phyloP scores from a whole-genome alignment of 2,329 filamentous ascomycete genomes.

The Huntiella decipiens region DNA sequence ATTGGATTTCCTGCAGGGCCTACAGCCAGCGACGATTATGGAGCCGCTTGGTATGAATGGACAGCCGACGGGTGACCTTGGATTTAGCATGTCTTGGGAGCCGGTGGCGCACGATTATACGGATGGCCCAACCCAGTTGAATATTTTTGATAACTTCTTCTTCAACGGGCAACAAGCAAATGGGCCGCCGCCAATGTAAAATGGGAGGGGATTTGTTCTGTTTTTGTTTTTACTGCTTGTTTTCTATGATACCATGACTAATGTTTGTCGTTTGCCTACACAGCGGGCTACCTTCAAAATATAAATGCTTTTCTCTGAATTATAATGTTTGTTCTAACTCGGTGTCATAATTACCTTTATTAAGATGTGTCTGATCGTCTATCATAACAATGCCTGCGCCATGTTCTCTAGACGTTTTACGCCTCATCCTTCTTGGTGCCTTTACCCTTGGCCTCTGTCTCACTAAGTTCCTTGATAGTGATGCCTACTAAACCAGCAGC shows the following conservation, averaged over 20 bases:
- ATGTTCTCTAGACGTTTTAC: neutral
- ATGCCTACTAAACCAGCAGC: conserved; percentile 58
- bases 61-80: conserved; percentile 39
- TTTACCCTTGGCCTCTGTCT: conserved; percentile 78
- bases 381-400: conserved; percentile 1
- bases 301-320: no score
- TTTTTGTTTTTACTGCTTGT: neutral
- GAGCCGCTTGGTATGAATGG: conserved; percentile 16
- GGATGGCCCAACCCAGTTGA: conserved; percentile 39
- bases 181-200: conserved; percentile 12
- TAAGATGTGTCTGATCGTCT: no score
- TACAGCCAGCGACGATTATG: conserved; percentile 15
- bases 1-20: conserved; percentile 34
- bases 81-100: conserved; percentile 47
- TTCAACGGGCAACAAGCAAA: conserved; percentile 35
- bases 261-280: no score
- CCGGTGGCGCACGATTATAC: conserved; percentile 40
- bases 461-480: conserved; percentile 64
- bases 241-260: neutral
- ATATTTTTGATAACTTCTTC: conserved; percentile 56
- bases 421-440: conserved; percentile 37
- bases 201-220: neutral
- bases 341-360: no score
- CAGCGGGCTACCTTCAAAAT: no score
- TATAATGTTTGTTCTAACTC: no score